Evolutionary conservation across 441 rosid genomes (phyloP), one percentile per base, ranked within the genome.

Genomic region (Gossypium trilobum): DNA sequence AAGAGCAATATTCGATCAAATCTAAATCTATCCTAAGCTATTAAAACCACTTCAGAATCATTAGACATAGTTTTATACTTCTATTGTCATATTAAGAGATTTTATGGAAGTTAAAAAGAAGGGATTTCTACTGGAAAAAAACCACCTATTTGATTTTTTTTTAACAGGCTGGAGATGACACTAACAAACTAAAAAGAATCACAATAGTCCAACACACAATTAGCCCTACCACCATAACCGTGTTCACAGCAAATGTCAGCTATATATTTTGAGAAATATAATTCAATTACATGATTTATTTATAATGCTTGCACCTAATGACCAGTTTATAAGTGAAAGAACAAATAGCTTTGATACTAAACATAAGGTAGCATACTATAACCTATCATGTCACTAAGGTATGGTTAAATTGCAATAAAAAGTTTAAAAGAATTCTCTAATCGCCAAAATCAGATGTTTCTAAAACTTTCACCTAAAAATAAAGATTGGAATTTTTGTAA

Each of bases 381-480:
- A 64, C 69, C 69, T 19, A 8, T 39, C 31, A 42, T 64, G 52
- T 39, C 14, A 33, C 9, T 20, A 39, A 16, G 52, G 51, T 23
- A 42, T 44, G 27, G 54, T 44, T 25, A 44, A 39, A 19, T 22
- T 63, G 68, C 51, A 36, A 63, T 48, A 36, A 63, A 63, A 63
- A 17, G 23, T 39, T 16, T 1, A 58, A 13, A 58, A 58, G 39
- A 58, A 23, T 25, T 64, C 69, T 64, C 31, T 20, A 48, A 64
- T 42, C 5, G 33, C 14, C 44, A 20, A 64, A 64, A 10, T 4
- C 6, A 16, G 33, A 64, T 64, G 54, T 44, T 64, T 20, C 31
- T 20, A 44, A 64, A 64, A 52, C 29, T 64, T 64, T 44, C 69
- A 20, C 54, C 69, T 3, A 42, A 63, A 64, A 44, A 20, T 64